phyloP scores from a whole-genome alignment of 2,329 filamentous ascomycete species.

The Talaromyces albobiverticillius region DNA sequence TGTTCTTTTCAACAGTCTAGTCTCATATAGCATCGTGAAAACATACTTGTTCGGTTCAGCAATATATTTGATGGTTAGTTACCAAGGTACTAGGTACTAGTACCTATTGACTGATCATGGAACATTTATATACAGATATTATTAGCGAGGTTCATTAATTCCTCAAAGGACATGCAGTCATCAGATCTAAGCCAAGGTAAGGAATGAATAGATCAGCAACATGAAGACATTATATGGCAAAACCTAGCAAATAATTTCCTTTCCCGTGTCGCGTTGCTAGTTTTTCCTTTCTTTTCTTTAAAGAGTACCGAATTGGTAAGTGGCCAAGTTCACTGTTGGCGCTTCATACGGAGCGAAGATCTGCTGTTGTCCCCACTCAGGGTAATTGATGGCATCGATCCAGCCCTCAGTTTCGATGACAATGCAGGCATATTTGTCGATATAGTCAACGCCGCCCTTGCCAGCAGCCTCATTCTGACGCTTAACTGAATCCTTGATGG shows the following conservation, averaged over 20 bases:
- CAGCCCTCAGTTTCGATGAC: constrained; percentile 92
- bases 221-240: not conserved
- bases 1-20: not conserved
- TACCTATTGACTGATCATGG: not conserved
- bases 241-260: not conserved
- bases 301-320: constrained; percentile 42
- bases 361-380: constrained; percentile 70
- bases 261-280: not conserved
- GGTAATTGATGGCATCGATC: constrained; percentile 91
- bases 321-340: constrained; percentile 43
- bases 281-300: not conserved
- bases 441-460: constrained; percentile 43
- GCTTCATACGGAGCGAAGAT: constrained; percentile 40
- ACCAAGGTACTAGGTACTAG: not conserved
- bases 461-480: constrained; percentile 56
- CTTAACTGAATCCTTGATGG: constrained; percentile 41
- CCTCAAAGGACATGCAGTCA: not conserved
- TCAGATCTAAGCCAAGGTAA: no score
- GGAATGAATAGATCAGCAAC: no score
- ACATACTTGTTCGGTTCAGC: not conserved
- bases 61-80: not conserved
- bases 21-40: not conserved
- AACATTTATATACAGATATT: constrained; percentile 7
- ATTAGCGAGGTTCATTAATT: not conserved
- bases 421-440: constrained; percentile 73